Evolutionary conservation across 169 alveolate species (phyloP).

Genomic region (Cardiosporidium cionae): DNA sequence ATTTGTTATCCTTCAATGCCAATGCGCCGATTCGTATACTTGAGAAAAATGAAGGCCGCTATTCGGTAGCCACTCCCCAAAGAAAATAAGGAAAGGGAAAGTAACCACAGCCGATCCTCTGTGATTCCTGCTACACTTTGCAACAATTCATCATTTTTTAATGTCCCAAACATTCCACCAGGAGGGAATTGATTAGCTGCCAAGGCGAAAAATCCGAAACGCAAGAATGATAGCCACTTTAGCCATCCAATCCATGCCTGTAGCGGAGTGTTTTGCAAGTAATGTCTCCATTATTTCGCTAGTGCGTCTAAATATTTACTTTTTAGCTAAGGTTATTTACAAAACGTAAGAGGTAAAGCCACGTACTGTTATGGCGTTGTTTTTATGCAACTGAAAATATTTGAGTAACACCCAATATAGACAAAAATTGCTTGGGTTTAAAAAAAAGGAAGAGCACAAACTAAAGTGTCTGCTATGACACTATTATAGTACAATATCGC

Average conservation of each 20-base stretch:
- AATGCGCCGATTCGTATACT: constrained; percentile 13
- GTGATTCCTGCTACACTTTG: constrained; percentile 10
- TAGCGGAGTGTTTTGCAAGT: background rate
- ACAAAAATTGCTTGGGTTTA: background rate
- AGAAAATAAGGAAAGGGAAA: background rate
- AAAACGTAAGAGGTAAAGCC: background rate
- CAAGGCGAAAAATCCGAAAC: constrained; percentile 6
- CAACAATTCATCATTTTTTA: background rate
- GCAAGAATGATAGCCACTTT: constrained; percentile 10
- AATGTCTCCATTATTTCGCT: background rate
- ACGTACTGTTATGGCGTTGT: background rate
- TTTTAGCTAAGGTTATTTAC: background rate
- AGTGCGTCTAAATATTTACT: background rate
- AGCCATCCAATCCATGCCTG: constrained; percentile 33
- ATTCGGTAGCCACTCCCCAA: constrained; percentile 1
- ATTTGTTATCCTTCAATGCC: constrained; percentile 20
- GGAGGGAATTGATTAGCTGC: constrained; percentile 15
- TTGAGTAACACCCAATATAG: background rate
- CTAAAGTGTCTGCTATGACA: too few relatives aligned
- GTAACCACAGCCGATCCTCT: background rate
- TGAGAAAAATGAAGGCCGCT: constrained; percentile 12
- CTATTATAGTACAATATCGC: too few relatives aligned
- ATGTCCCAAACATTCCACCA: constrained; percentile 1
- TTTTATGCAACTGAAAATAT: background rate
- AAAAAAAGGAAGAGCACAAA: background rate